phyloP scores from a whole-genome alignment of 495 filamentous ascomycete genomes.

The Tricharina praecox region DNA sequence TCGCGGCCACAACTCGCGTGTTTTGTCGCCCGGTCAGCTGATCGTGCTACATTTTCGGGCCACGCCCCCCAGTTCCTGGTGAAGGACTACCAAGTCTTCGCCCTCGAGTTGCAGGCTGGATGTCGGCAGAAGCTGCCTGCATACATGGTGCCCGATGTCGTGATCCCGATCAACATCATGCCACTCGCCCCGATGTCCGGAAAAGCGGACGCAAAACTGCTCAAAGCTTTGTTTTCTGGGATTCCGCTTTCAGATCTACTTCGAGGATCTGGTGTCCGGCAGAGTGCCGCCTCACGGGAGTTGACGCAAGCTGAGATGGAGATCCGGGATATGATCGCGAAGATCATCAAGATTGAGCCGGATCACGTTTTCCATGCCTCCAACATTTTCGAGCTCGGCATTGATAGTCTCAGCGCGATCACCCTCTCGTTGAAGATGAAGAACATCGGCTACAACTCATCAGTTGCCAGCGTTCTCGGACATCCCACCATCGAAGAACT shows the following conservation, averaged over 20 bases:
- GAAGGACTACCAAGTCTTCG: conserved; percentile 50
- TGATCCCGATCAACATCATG: conserved; percentile 24
- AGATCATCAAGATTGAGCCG: conserved; percentile 30
- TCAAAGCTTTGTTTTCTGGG: conserved; percentile 5
- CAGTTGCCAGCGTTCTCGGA: too few species aligned
- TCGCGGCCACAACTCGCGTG: conserved; percentile 27
- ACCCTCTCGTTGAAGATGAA: conserved; percentile 51
- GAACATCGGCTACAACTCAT: too few species aligned
- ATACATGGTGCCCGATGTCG: conserved; percentile 27
- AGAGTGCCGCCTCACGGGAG: conserved; percentile 9
- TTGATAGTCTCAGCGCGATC: conserved; percentile 78
- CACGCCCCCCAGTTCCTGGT: conserved; percentile 39
- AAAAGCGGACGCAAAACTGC: conserved; percentile 28
- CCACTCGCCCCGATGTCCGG: conserved; percentile 26
- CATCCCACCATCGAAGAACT: too few species aligned
- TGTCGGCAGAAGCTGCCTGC: conserved; percentile 21
- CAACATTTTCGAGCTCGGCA: conserved; percentile 64
- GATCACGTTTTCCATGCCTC: conserved; percentile 40
- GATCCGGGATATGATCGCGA: too few species aligned
- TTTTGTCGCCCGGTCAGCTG: conserved; percentile 26
- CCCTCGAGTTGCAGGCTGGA: conserved; percentile 38
- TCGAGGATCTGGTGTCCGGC: conserved; percentile 13
- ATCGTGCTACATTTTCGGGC: conserved; percentile 48
- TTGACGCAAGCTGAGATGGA: too few species aligned
- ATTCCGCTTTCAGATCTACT: conserved; percentile 19